Evolutionary conservation across 495 filamentous ascomycete species (phyloP), one percentile per base, ranked within the genome.

Genomic region (Aspergillus incahuasiensis): DNA sequence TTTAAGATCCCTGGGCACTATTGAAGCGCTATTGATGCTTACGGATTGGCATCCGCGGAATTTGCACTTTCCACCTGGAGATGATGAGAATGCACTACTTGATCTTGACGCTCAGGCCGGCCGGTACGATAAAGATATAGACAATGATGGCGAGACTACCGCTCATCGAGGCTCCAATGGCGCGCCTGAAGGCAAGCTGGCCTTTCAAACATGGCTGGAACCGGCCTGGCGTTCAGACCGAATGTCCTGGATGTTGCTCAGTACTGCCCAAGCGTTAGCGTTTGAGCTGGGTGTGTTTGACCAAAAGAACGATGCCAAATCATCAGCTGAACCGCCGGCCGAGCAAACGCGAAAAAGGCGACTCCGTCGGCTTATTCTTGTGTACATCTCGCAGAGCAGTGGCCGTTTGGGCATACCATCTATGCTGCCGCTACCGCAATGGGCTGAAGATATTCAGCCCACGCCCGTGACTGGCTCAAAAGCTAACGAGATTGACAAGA

Each of bases 201-300:
- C 88, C 21, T 92, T 96, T 50, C 90, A 91, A 63, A 91, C 90
- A 65, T 97, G 94, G 89, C 82, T 96, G 28, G 94, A 97, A 67
- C 94, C 94, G 15, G 91, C 90, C n/a, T 92, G 91, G 89, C 77
- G 92, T 58, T 95, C 90, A 56, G 94, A 98, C 58, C 87, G 92
- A 39, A 96, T 98, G 91, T 96, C 90, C 60, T 97, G 94, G 95
- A 97, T 96, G 90, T 68, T 98, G 13, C 80, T 98, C 44, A 94
- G 91, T 55, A 94, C 89, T 28, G 91, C 90, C 5, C 85, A 94
- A 73, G 85, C 91, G 2, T 74, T 98, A 35, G 89, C 91, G 0
- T 95, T 94, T 55, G 94, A 98, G 69, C 81, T 98, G 16, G 94
- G 94, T 15, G 89, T 98, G 3, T 98, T 97, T 54, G 94, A 97